These are phyloP conservation scores for Carallia brachiata DNA, from an alignment of 345 rosid species.

Conservation along the genomic window DNA sequence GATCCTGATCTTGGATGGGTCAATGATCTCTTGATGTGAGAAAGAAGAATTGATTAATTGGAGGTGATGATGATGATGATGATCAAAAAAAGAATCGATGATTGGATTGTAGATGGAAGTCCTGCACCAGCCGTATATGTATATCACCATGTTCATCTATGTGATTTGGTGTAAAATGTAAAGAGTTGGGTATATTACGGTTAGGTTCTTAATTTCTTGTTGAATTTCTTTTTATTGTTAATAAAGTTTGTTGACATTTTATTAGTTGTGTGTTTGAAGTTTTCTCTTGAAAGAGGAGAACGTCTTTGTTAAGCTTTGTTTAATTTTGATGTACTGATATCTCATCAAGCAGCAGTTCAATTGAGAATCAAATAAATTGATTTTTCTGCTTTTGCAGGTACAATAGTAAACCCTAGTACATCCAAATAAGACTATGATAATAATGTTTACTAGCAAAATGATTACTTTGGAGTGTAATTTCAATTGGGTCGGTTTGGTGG, in stretches of 20 bases:
- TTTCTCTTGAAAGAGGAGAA: not conserved
- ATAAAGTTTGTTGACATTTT: not conserved
- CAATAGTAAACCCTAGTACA: too few relatives aligned
- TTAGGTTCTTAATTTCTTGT: not conserved
- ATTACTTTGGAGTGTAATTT: too few relatives aligned
- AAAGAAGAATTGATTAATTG: not conserved
- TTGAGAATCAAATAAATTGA: too few relatives aligned
- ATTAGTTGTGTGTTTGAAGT: not conserved
- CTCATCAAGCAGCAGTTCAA: too few relatives aligned
- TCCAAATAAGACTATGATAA: too few relatives aligned
- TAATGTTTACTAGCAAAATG: too few relatives aligned
- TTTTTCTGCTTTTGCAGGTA: too few relatives aligned
- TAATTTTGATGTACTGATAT: not conserved
- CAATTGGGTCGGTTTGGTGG: too few relatives aligned
- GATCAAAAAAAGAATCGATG: slow-evolving; percentile 5
- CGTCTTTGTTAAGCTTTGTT: not conserved
- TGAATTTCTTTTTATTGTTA: not conserved
- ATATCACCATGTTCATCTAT: slow-evolving; percentile 1
- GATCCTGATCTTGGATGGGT: slow-evolving; percentile 95
- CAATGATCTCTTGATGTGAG: slow-evolving; percentile 72
- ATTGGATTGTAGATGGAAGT: not conserved
- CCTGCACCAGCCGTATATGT: slow-evolving; percentile 24
- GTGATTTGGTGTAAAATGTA: slow-evolving; percentile 25
- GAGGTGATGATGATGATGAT: not conserved
- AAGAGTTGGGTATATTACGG: slow-evolving; percentile 6